phyloP scores from a whole-genome alignment of 345 rosid genomes.

The Trapa incisa region DNA sequence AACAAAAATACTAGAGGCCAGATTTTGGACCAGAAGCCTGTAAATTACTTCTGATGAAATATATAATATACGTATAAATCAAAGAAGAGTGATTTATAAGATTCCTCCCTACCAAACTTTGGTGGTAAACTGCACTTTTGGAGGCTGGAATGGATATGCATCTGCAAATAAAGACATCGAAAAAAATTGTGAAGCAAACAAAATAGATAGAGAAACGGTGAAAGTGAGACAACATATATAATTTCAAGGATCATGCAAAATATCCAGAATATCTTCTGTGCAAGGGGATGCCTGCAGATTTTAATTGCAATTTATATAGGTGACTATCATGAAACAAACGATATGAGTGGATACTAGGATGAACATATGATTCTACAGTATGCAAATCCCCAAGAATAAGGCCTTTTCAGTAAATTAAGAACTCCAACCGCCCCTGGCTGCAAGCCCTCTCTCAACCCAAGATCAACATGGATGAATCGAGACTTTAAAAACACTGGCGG shows the following conservation, averaged over 20 bases:
- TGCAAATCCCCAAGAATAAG: not conserved
- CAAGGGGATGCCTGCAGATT: not conserved
- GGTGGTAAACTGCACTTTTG: constrained; percentile 91
- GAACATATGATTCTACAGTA: not conserved
- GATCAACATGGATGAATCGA: not conserved
- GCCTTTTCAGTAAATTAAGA: not conserved
- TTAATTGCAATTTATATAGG: not conserved
- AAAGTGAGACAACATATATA: not conserved
- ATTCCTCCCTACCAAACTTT: constrained; percentile 78
- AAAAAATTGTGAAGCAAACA: not conserved
- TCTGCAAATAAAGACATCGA: constrained; percentile 43
- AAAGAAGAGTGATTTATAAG: constrained; percentile 7
- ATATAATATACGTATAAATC: not conserved
- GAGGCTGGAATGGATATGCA: constrained; percentile 99
- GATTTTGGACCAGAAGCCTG: not conserved
- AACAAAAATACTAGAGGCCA: not conserved
- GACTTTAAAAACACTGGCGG: not conserved
- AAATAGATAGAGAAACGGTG: not conserved
- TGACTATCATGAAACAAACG: not conserved
- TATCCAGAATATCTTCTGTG: not conserved
- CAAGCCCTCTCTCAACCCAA: not conserved
- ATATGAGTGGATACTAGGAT: not conserved
- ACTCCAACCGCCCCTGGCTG: not conserved
- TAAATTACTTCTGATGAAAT: not conserved
- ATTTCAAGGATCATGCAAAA: not conserved